Evolutionary conservation across 2,329 filamentous ascomycete genomes (phyloP).

Genomic region (Sodiomyces alkalinus): DNA sequence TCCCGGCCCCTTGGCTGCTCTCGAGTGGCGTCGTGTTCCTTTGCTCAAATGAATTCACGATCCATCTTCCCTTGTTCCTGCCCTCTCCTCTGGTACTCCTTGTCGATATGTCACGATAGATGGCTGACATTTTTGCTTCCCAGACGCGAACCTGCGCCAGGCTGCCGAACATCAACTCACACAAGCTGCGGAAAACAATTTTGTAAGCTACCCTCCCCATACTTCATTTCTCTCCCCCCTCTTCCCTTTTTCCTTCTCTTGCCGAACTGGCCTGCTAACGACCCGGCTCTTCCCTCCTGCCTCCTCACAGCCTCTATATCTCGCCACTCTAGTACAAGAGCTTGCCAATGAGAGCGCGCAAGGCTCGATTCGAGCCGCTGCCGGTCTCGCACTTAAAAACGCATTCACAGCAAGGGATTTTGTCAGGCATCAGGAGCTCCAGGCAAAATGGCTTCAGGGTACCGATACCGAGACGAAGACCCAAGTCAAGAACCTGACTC

Average conservation of each 20-base stretch:
- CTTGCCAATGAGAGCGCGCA: slow-evolving; percentile 80
- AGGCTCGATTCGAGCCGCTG: slow-evolving; percentile 77
- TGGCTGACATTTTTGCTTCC: slow-evolving; percentile 16
- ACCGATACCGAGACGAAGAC: slow-evolving; percentile 71
- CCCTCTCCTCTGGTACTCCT: slow-evolving; percentile 3
- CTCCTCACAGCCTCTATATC: slow-evolving; percentile 62
- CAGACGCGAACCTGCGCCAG: slow-evolving; percentile 81
- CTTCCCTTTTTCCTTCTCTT: slow-evolving; percentile 4
- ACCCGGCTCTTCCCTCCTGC: slow-evolving; percentile 12
- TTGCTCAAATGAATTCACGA: slow-evolving; percentile 1
- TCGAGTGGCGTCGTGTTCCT: slow-evolving; percentile 3
- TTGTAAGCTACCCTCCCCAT: slow-evolving; percentile 44
- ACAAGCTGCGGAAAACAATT: slow-evolving; percentile 87
- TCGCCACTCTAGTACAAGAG: slow-evolving; percentile 82
- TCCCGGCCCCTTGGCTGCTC: slow-evolving; percentile 2
- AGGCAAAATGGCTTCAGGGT: slow-evolving; percentile 82
- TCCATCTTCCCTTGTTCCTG: slow-evolving; percentile 1
- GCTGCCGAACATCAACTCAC: slow-evolving; percentile 87
- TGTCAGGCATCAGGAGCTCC: slow-evolving; percentile 72
- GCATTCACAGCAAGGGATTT: slow-evolving; percentile 90
- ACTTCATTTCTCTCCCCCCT: slow-evolving; percentile 6
- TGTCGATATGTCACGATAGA: slow-evolving; percentile 3
- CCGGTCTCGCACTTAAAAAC: slow-evolving; percentile 95
- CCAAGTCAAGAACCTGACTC: slow-evolving; percentile 76
- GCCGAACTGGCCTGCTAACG: slow-evolving; percentile 1